phyloP scores from a whole-genome alignment of 75 land plant genomes.

The Selaginella moellendorffii region DNA sequence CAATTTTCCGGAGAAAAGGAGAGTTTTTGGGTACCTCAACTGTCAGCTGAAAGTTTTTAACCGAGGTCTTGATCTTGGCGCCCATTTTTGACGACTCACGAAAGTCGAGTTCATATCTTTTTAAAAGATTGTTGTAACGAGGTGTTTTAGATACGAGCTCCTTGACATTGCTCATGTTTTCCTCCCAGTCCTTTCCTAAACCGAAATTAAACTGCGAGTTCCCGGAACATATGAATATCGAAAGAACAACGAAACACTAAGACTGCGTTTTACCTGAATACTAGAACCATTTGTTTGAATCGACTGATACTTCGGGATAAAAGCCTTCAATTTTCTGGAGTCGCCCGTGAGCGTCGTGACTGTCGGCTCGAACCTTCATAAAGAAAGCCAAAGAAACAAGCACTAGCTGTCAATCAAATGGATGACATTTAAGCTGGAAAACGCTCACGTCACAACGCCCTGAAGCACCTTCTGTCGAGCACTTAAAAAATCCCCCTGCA shows the following conservation, averaged over 20 bases:
- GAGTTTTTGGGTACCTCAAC: slow-evolving; percentile 36
- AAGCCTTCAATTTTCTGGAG: slow-evolving; percentile 47
- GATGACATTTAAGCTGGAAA: background rate
- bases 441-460: slow-evolving; percentile 35
- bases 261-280: slow-evolving; percentile 27
- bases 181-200: slow-evolving; percentile 49
- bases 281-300: slow-evolving; percentile 33
- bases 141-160: slow-evolving; percentile 50
- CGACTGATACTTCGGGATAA: slow-evolving; percentile 53
- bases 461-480: slow-evolving; percentile 25
- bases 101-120: slow-evolving; percentile 56
- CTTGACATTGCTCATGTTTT: slow-evolving; percentile 28
- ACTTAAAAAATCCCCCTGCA: slow-evolving; percentile 25
- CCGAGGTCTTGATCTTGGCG: slow-evolving; percentile 42
- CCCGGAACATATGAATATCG: background rate
- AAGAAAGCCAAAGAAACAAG: background rate
- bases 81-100: slow-evolving; percentile 47
- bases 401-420: background rate
- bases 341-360: slow-evolving; percentile 57
- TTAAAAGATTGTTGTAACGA: slow-evolving; percentile 39
- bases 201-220: slow-evolving; percentile 14
- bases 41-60: slow-evolving; percentile 66
- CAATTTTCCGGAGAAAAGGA: background rate
- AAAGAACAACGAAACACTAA: background rate
- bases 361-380: slow-evolving; percentile 51